Evolutionary conservation across 768 basidiomycete genomes (phyloP), one percentile per base, ranked within the genome.

Genomic region (Rhizopogon sp.): DNA sequence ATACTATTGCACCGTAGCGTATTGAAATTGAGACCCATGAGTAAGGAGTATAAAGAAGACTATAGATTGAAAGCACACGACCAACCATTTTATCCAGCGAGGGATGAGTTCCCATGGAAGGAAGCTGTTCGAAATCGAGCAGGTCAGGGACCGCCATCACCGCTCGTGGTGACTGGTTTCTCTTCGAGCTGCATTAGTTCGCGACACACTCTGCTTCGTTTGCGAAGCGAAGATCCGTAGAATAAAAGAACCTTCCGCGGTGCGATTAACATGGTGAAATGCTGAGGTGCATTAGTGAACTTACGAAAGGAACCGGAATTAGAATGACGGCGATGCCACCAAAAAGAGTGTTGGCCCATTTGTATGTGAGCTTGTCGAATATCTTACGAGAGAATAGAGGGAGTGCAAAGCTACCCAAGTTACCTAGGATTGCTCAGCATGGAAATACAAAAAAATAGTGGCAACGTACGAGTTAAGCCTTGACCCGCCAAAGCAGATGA

Each of bases 401-500:
- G 66, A 88, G 87, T 2, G 73, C 75, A 5, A 74, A 75, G 1
- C 73, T 81, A 1, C 72, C 64, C 31, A 83, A 54, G 58, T 80
- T 82, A 29, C 80, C 79, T 81, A 55, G 17, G 5, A 39, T 54
- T 11, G 47, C n/a, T n/a, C 37, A 17, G 39, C 16, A 17, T 3
- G 41, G 2, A 17, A 33, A 16, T 31, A 13, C 6, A 40, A 20
- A 22, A 6, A 5, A 3, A n/a, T 28, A 25, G 16, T n/a, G 29
- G 33, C 52, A 50, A 69, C 78, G 41, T 63, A 77, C 84, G 73
- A 50, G 77, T 74, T 43, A 86, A 73, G 56, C 81, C 79, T 63
- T 87, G 84, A 2, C 79, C 85, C 0, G 86, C 85, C 8, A 87
- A 69, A 22, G 85, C 85, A 5, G 83, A 84, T 0, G 83, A 85